Percentiles rank a stretch among this genome's conserved stretches.
Conservation (phyloP, 2,329 filamentous ascomycete genomes). For the Fusarium phyllophilum region DNA sequence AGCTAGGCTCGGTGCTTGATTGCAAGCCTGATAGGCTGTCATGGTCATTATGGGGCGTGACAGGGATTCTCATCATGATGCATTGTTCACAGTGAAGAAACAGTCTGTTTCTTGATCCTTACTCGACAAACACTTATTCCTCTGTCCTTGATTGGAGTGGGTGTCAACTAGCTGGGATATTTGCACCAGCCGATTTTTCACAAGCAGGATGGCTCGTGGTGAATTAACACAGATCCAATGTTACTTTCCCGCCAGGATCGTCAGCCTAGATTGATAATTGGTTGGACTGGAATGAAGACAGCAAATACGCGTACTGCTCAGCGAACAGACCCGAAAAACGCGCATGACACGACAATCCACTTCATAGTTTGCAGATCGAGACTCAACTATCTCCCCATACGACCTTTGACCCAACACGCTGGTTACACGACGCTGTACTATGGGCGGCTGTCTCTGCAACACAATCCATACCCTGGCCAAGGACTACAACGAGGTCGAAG, state of each 20-base stretch:
- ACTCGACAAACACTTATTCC: not conserved
- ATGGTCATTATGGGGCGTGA: accelerated
- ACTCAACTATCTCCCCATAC: not conserved
- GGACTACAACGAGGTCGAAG: accelerated
- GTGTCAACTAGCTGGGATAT: not conserved
- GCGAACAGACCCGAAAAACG: too few species aligned
- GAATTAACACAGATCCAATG: not conserved
- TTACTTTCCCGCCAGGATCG: too few species aligned
- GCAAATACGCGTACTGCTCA: not conserved
- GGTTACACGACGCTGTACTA: too few species aligned
- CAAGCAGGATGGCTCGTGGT: not conserved
- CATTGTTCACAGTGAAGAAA: not conserved
- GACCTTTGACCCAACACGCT: accelerated
- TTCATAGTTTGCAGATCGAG: too few species aligned
- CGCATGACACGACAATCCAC: not conserved
- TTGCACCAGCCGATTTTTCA: not conserved
- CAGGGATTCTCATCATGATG: accelerated
- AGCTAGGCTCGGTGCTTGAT: not conserved
- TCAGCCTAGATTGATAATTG: not conserved
- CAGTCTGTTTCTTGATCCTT: not conserved
- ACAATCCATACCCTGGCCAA: not conserved
- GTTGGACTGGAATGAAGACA: too few species aligned
- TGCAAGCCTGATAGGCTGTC: not conserved
- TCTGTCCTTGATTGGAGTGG: not conserved
- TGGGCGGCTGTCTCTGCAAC: not conserved